These are phyloP conservation scores for Yarrowia galli DNA, from an alignment of 1,139 yeast genomes.

Conservation along the genomic window DNA sequence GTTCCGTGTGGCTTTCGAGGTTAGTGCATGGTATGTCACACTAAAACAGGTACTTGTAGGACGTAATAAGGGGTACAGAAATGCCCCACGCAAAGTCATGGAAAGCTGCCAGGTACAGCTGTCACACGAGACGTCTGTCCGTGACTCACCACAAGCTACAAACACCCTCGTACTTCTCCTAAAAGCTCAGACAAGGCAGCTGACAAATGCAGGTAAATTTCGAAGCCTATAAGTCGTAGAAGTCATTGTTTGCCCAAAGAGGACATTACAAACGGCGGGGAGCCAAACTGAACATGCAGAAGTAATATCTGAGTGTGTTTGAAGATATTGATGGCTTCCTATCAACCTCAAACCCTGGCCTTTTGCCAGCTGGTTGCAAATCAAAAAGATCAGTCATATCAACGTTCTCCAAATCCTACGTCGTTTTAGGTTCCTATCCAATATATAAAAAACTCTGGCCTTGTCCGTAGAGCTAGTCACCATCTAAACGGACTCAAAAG, in stretches of 20 bases:
- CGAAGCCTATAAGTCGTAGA: not conserved
- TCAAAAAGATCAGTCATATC: constrained; percentile 3
- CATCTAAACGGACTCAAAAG: not conserved
- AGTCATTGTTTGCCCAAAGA: not conserved
- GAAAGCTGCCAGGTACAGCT: not conserved
- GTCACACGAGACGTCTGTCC: too few species aligned
- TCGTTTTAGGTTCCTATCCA: not conserved
- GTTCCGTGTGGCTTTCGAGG: not conserved
- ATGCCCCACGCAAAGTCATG: too few species aligned
- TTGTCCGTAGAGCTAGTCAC: not conserved
- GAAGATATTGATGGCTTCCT: accelerated
- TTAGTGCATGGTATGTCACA: not conserved
- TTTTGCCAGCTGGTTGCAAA: not conserved
- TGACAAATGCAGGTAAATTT: constrained; percentile 13
- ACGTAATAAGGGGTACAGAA: not conserved
- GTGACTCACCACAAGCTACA: not conserved
- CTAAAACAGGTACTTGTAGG: too few species aligned
- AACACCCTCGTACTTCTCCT: not conserved
- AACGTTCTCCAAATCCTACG: not conserved
- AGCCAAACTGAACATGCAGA: not conserved
- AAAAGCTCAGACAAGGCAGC: not conserved
- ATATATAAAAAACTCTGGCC: constrained; percentile 6
- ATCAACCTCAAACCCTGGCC: not conserved
- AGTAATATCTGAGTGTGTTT: not conserved
- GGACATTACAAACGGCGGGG: not conserved